phyloP scores from a whole-genome alignment of 1,284 basidiomycete genomes.

The Ustilago lituana region DNA sequence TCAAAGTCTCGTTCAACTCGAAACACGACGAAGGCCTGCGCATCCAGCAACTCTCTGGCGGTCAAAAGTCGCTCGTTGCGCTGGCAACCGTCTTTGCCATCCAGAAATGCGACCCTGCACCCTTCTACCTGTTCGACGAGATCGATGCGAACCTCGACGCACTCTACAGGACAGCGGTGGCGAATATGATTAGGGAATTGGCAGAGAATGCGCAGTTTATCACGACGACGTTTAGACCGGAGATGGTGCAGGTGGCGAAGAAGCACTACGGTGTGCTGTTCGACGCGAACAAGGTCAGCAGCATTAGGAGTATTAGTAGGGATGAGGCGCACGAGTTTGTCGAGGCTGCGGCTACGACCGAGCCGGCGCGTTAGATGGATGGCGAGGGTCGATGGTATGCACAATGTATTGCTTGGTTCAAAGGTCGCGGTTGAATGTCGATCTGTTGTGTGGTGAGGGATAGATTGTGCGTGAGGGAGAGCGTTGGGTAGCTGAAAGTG shows the following conservation, averaged over 20 bases:
- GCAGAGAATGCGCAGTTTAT: conserved; percentile 92
- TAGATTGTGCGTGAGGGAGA: too few relatives aligned
- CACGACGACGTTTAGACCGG: conserved; percentile 96
- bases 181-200: conserved; percentile 93
- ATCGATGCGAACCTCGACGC: conserved; percentile 98
- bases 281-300: conserved; percentile 87
- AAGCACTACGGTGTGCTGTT: conserved; percentile 99
- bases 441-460: too few relatives aligned
- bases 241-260: conserved; percentile 93
- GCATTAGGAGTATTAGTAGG: conserved; percentile 80
- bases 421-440: too few relatives aligned
- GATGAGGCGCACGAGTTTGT: conserved; percentile 90
- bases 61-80: conserved; percentile 96
- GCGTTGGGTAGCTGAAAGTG: too few relatives aligned
- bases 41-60: conserved; percentile 96
- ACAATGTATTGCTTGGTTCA: too few relatives aligned
- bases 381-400: background rate
- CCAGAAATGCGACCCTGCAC: conserved; percentile 98
- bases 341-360: conserved; percentile 69
- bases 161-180: conserved; percentile 95
- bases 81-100: conserved; percentile 97
- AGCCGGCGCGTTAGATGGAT: conserved; percentile 29
- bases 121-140: conserved; percentile 99
- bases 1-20: conserved; percentile 98
- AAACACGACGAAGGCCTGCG: conserved; percentile 94